Conservation (phyloP, 208 protist genomes). For the Wallacemonas sp. region DNA sequence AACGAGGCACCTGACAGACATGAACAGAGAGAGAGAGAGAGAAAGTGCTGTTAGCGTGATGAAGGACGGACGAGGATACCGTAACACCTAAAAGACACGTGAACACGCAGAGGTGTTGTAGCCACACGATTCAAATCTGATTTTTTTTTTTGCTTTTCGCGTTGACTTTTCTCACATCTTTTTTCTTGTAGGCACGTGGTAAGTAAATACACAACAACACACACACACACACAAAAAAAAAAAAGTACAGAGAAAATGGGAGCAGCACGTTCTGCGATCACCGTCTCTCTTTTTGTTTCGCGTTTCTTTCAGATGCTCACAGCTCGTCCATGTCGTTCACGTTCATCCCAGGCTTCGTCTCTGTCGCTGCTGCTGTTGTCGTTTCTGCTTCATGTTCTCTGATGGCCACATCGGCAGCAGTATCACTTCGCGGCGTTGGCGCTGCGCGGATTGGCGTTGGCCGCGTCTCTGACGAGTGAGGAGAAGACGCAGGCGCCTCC, state of each 20-base stretch:
- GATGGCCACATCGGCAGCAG: not conserved
- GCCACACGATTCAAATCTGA: too few relatives aligned
- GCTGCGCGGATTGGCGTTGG: not conserved
- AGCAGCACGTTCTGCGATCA: not conserved
- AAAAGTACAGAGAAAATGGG: not conserved
- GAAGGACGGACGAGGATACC: too few relatives aligned
- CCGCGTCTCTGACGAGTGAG: too few relatives aligned
- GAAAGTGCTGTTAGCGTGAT: too few relatives aligned
- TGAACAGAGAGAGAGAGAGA: too few relatives aligned
- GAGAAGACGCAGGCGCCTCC: too few relatives aligned
- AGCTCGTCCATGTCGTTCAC: too few relatives aligned
- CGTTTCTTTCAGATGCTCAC: too few relatives aligned
- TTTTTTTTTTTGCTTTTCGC: too few relatives aligned
- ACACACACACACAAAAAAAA: conserved; percentile 1
- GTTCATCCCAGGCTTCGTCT: not conserved
- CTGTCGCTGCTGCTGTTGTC: not conserved
- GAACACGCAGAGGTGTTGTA: too few relatives aligned
- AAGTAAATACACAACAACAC: not conserved
- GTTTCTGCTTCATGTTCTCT: not conserved
- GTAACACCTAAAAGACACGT: too few relatives aligned
- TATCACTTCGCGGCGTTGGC: not conserved
- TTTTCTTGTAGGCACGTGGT: not conserved
- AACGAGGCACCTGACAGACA: too few relatives aligned
- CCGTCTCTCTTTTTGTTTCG: not conserved
- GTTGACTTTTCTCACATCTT: not conserved